Evolutionary conservation across 495 filamentous ascomycete species (phyloP).

Genomic region (Tetracladium setigerum): DNA sequence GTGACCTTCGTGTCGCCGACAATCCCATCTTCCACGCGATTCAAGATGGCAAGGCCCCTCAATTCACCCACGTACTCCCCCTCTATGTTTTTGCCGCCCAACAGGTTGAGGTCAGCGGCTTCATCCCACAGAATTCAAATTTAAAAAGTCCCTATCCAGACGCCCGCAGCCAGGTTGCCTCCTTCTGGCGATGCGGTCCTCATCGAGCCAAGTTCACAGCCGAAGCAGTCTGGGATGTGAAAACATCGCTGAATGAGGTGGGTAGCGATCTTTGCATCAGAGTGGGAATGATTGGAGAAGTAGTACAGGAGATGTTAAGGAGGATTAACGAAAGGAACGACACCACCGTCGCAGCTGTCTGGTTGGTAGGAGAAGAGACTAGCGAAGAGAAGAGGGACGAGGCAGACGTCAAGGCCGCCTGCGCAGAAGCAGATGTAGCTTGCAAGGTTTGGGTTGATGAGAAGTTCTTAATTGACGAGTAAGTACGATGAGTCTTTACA

Average conservation of each 20-base stretch:
- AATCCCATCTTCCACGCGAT: conserved; percentile 58
- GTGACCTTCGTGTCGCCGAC: conserved; percentile 60
- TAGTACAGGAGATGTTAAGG: conserved; percentile 41
- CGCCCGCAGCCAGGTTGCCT: conserved; percentile 45
- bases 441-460: conserved; percentile 59
- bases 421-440: conserved; percentile 37
- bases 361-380: conserved; percentile 61
- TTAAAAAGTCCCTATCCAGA: conserved; percentile 47
- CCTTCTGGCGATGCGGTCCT: conserved; percentile 60
- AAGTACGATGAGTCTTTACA: conserved; percentile 23
- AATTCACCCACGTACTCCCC: conserved; percentile 60
- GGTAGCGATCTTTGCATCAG: conserved; percentile 54
- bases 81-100: conserved; percentile 56
- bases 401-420: conserved; percentile 36
- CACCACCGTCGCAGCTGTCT: conserved; percentile 48
- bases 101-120: conserved; percentile 64
- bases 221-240: conserved; percentile 61
- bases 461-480: conserved; percentile 71
- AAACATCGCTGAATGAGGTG: conserved; percentile 42
- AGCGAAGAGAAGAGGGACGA: conserved; percentile 59
- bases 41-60: conserved; percentile 31
- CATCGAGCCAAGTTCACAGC: conserved; percentile 61
- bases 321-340: conserved; percentile 19
- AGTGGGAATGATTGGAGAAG: conserved; percentile 48
- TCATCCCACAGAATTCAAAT: conserved; percentile 33